These are phyloP conservation scores for Grigorovia transvaalensis DNA, from an alignment of 805 yeast genomes.

Conservation along the genomic window DNA sequence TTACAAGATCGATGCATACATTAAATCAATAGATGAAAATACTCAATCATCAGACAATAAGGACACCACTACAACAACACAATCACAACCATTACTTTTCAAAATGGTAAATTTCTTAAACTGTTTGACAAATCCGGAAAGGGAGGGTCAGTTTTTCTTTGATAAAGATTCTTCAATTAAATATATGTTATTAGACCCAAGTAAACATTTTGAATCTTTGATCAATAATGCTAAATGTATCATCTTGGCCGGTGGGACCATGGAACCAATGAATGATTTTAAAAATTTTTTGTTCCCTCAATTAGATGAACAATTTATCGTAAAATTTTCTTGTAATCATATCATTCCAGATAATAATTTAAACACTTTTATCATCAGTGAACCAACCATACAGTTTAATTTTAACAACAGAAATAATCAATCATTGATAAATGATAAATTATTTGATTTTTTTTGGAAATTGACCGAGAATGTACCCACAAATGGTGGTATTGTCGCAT, in stretches of 20 bases:
- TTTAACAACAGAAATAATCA: conserved; percentile 48
- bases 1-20: conserved; percentile 67
- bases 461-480: conserved; percentile 36
- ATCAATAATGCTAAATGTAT: conserved; percentile 59
- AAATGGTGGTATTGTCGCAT: conserved; percentile 61
- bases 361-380: conserved; percentile 43
- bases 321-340: conserved; percentile 68
- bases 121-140: conserved; percentile 59
- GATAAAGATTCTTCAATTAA: conserved; percentile 34
- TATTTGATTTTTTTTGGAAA: conserved; percentile 32
- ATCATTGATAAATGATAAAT: conserved; percentile 32
- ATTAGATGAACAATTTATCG: conserved; percentile 32
- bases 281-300: conserved; percentile 56
- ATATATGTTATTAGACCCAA: conserved; percentile 74
- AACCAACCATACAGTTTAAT: conserved; percentile 49
- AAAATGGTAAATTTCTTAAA: conserved; percentile 55
- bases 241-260: conserved; percentile 86
- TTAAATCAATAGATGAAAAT: conserved; percentile 14
- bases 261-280: conserved; percentile 81
- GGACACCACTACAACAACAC: too few species aligned
- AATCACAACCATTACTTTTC: conserved; percentile 49
- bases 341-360: conserved; percentile 65
- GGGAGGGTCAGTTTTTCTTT: conserved; percentile 73
- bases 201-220: conserved; percentile 54
- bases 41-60: too few species aligned